Evolutionary conservation across 2,329 filamentous ascomycete species (phyloP).

Genomic region (Pezicula carpinea): DNA sequence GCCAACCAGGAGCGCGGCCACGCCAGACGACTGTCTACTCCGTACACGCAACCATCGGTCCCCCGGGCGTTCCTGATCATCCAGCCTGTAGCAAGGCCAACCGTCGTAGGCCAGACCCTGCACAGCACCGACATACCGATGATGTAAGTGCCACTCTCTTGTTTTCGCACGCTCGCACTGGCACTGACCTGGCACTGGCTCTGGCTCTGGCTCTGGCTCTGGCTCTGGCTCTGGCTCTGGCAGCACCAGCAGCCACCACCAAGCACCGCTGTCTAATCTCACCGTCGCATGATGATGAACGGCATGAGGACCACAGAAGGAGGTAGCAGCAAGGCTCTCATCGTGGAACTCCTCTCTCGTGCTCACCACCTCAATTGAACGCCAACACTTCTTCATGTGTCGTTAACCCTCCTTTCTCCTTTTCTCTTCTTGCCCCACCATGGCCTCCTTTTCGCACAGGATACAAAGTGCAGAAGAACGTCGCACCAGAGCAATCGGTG

Average conservation of each 20-base stretch:
- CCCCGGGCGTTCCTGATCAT: background rate
- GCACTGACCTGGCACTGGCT: background rate
- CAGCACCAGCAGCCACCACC: no score
- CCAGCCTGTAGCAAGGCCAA: background rate
- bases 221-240: no score
- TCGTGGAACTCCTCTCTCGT: no score
- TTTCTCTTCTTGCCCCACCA: background rate
- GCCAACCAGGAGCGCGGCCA: no score
- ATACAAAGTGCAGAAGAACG: constrained; percentile 1
- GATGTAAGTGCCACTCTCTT: background rate
- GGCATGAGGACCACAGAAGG: no score
- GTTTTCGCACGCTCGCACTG: background rate
- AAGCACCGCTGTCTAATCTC: no score
- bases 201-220: background rate
- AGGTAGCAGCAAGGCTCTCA: no score
- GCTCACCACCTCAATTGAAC: background rate
- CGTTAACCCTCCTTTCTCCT: background rate
- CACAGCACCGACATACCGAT: no score
- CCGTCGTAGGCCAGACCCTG: background rate
- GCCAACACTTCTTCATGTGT: background rate
- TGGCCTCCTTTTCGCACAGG: constrained; percentile 5
- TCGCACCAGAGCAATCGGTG: constrained; percentile 9
- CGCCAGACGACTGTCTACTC: no score
- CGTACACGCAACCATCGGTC: no score
- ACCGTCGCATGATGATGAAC: no score